Evolutionary conservation across 2,329 filamentous ascomycete genomes (phyloP), one percentile per base, ranked within the genome.

Genomic region (Pestalotiopsis fici): DNA sequence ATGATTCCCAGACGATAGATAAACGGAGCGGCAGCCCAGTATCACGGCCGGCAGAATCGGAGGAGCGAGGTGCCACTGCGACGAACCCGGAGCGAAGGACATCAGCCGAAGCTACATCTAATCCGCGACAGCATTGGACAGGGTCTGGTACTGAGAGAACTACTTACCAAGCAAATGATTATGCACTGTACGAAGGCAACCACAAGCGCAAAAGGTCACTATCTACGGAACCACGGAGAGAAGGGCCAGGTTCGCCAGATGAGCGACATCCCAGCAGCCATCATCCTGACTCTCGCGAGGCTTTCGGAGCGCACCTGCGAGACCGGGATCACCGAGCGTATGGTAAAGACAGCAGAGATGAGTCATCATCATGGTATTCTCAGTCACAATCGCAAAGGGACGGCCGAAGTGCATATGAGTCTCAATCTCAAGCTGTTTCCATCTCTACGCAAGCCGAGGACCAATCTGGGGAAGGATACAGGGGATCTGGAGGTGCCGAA

Each of bases 121-220:
- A 70, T 39, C 77, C 79, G 28, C 74, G 74, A 63, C 84, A 85
- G 13, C 78, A 79, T 64, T 83, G 84, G 80, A 75, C 81, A 35
- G 76, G 73, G 4, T 76, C 82, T 23, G 78, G 75, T 59, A 72
- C 77, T 54, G 85, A 87, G 3, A 78, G 83, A 65, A 74, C 80
- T 43, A 73, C 80, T 18, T 82, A 82, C 69, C 79, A 80, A 63
- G 74, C 82, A 1, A 71, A 80, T 57, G 71, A 70, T 47, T 83
- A 84, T 2, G 71, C 80, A 57, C 71, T 70, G 47, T 83, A 84
- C 72, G 71, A 82, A 5, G 82, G 85, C 37, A 74, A 76, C 21
- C 85, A 88, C 72, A 91, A 91, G 79, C 88, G 89, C 74, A 95
- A 94, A 78, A 87, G 92, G 68, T 93, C 92, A 6, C 81, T 84